Conservation (phyloP, 257 asterid species). For the Apocynum venetum region DNA sequence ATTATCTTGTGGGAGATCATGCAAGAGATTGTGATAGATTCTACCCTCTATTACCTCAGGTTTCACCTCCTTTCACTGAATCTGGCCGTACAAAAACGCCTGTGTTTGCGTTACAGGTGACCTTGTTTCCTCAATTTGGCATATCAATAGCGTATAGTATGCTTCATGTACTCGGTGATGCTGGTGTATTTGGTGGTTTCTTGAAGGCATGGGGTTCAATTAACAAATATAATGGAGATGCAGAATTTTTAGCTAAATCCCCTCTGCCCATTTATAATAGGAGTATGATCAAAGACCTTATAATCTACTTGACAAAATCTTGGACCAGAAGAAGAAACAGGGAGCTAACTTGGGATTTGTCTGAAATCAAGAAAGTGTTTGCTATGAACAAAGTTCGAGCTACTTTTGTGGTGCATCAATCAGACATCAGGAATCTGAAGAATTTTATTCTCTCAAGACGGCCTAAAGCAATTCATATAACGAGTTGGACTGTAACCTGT, state of each 20-base stretch:
- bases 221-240: slow-evolving; percentile 11
- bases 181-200: slow-evolving; percentile 29
- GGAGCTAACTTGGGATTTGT: slow-evolving; percentile 22
- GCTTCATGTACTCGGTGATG: slow-evolving; percentile 43
- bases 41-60: slow-evolving; percentile 33
- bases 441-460: background rate
- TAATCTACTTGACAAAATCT: slow-evolving; percentile 19
- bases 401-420: slow-evolving; percentile 8
- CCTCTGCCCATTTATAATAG: slow-evolving; percentile 37
- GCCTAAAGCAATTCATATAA: background rate
- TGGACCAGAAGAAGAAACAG: slow-evolving; percentile 10
- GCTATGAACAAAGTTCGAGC: slow-evolving; percentile 33
- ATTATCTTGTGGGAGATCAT: slow-evolving; percentile 26
- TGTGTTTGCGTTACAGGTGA: slow-evolving; percentile 39
- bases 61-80: slow-evolving; percentile 21
- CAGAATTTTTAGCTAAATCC: background rate
- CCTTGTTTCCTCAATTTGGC: slow-evolving; percentile 38
- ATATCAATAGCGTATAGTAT: slow-evolving; percentile 37
- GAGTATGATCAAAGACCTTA: slow-evolving; percentile 32
- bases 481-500: slow-evolving; percentile 19
- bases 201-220: slow-evolving; percentile 35
- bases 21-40: slow-evolving; percentile 34
- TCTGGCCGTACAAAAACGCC: slow-evolving; percentile 17
- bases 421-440: slow-evolving; percentile 14
- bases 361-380: slow-evolving; percentile 17